A percentile compares a stretch with the other conserved stretches of the same genome.
phyloP scores from a whole-genome alignment of 139 green algal genomes.

The Raphidocelis subcapitata region DNA sequence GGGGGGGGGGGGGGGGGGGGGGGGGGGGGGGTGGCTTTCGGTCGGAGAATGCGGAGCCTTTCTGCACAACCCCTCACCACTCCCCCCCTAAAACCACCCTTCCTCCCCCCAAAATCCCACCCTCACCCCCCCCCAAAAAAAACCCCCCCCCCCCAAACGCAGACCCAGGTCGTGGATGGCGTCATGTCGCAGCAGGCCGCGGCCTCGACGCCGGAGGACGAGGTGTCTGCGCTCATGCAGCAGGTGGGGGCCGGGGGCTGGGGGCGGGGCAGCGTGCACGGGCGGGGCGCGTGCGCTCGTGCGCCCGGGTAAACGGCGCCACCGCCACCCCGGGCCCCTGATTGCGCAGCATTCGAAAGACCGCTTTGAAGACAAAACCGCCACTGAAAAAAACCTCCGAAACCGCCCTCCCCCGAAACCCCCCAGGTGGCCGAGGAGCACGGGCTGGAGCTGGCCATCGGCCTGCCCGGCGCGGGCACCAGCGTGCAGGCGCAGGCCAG shows the following conservation, averaged over 20 bases:
- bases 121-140: too few relatives aligned
- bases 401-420: too few relatives aligned
- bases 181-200: slow-evolving; percentile 87
- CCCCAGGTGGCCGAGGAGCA: slow-evolving; percentile 94
- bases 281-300: neutral
- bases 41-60: too few relatives aligned
- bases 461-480: slow-evolving; percentile 58
- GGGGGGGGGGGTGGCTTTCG: too few relatives aligned
- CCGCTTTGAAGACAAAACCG: neutral
- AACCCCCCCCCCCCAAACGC: too few relatives aligned
- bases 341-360: neutral
- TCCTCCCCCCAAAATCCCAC: too few relatives aligned
- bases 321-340: too few relatives aligned
- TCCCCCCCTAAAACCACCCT: too few relatives aligned
- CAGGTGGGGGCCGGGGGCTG: slow-evolving; percentile 57
- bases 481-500: slow-evolving; percentile 25
- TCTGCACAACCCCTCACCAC: too few relatives aligned
- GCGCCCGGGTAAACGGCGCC: too few relatives aligned
- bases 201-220: slow-evolving; percentile 90
- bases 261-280: neutral
- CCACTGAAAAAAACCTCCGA: too few relatives aligned
- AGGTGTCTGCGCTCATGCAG: slow-evolving; percentile 91
- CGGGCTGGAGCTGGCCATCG: slow-evolving; percentile 72
- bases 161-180: slow-evolving; percentile 86
- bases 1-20: too few relatives aligned